A percentile compares a stretch with the other conserved stretches of the same genome.
phyloP scores from a whole-genome alignment of 1,284 basidiomycete genomes.

The Grifola frondosa region DNA sequence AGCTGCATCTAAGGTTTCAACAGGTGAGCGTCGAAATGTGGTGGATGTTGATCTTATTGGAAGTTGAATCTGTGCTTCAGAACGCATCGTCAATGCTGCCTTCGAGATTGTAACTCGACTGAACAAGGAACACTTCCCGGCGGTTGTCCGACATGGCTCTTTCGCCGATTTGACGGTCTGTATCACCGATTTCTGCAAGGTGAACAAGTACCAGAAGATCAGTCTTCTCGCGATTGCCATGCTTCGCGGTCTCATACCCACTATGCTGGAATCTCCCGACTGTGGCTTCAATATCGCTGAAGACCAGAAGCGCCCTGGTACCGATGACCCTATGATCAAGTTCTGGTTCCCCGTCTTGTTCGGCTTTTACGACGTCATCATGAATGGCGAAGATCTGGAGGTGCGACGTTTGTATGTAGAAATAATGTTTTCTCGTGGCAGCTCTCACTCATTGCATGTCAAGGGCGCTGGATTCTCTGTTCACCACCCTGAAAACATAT shows the following conservation, averaged over 20 bases:
- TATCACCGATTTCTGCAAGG: conserved; percentile 99
- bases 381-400: conserved; percentile 99
- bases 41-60: background rate
- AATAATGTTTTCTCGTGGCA: background rate
- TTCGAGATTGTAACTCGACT: conserved; percentile 95
- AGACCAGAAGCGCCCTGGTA: conserved; percentile 38
- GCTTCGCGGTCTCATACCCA: conserved; percentile 88
- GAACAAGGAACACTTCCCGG: conserved; percentile 89
- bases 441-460: conserved; percentile 5
- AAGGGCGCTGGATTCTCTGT: conserved; percentile 94
- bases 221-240: conserved; percentile 95
- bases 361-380: conserved; percentile 98
- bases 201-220: conserved; percentile 98
- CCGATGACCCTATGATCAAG: conserved; percentile 86
- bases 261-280: conserved; percentile 86
- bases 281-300: conserved; percentile 58
- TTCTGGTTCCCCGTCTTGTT: conserved; percentile 98
- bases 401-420: conserved; percentile 85
- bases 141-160: conserved; percentile 89
- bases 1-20: conserved; percentile 91
- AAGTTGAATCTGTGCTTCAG: conserved; percentile 37
- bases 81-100: conserved; percentile 90
- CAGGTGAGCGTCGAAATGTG: conserved; percentile 72
- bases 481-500: conserved; percentile 90
- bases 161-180: conserved; percentile 97